These are phyloP conservation scores for Straminergon stramineum DNA, from an alignment of 225 moss, liverwort and hornwort species.

Conservation along the genomic window DNA sequence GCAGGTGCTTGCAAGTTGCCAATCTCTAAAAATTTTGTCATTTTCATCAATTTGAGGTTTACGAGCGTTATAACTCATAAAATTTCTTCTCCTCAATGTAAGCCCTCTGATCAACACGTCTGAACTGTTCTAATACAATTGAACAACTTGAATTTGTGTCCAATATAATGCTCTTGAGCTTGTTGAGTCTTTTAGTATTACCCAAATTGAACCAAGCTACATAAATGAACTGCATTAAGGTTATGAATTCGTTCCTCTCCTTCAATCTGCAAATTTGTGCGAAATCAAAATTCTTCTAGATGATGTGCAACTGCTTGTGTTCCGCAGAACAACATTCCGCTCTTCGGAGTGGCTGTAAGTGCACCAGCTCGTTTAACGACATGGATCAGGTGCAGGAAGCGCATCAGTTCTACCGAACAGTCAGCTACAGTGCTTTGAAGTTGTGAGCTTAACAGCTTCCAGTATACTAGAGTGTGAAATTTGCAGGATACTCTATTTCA, in stretches of 20 bases:
- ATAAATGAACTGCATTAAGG: not conserved
- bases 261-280: not conserved
- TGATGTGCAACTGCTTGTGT: not conserved
- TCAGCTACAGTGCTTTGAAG: not conserved
- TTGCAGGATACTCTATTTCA: not conserved
- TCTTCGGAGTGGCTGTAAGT: not conserved
- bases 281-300: not conserved
- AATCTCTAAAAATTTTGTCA: not conserved
- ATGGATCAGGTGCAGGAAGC: not conserved
- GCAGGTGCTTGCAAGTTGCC: not conserved
- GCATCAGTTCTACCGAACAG: not conserved
- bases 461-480: not conserved
- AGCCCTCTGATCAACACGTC: not conserved
- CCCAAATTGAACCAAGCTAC: not conserved
- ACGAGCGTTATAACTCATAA: not conserved
- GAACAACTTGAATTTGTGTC: not conserved
- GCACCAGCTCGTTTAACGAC: not conserved
- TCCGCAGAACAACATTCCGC: not conserved
- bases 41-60: not conserved
- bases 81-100: not conserved
- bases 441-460: not conserved
- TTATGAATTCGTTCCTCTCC: not conserved
- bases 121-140: too few relatives aligned
- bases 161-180: not conserved
- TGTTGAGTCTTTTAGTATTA: not conserved